Evolutionary conservation across 2,329 filamentous ascomycete genomes (phyloP), one percentile per base, ranked within the genome.

Genomic region (Metarhizium album): DNA sequence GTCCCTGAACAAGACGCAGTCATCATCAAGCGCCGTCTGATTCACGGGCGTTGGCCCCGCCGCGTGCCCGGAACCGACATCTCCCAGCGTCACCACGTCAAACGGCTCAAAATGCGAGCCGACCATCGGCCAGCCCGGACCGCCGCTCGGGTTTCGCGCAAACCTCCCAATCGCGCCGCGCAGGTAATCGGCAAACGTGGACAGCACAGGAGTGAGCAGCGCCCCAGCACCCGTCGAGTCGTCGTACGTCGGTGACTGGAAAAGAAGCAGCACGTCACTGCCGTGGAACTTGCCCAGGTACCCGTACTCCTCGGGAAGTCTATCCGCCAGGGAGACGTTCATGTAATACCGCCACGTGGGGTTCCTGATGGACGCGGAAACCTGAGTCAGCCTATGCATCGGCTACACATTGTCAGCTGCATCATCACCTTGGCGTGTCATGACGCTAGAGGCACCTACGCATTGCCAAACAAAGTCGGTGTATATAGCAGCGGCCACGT

Each of bases 241-340:
- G 27, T 29, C 27, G 27, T 29, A 29, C 27, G 27, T 54, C 1
- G 58, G 55, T 18, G 56, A 42, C 20, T 42, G 46, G 48, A 64
- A 61, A 4, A 64, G 58, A 9, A 62, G 53, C 1, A 51, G 13
- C 11, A 59, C 49, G 7, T 65, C 63, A 4, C 55, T 56, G 20
- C 52, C 55, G 49, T 64, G 61, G 46, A 61, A 63, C 22, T 60
- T 62, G 18, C 54, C 58, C 0, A 64, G 55, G 51, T 54, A 64
- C 1, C 24, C 38, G 42, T 55, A 59, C 18, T 59, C 33, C 1
- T 52, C 33, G 2, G 55, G 56, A 2, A 63, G 24, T 9, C 59
- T 46, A n/a, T 53, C 54, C 0, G 54, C 50, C 22, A 29, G 7
- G 11, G 27, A 29, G 7, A 29, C 11, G 27, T 29, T 29, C 7